phyloP scores from a whole-genome alignment of 116 monocot genomes.

The Zostera marina region DNA sequence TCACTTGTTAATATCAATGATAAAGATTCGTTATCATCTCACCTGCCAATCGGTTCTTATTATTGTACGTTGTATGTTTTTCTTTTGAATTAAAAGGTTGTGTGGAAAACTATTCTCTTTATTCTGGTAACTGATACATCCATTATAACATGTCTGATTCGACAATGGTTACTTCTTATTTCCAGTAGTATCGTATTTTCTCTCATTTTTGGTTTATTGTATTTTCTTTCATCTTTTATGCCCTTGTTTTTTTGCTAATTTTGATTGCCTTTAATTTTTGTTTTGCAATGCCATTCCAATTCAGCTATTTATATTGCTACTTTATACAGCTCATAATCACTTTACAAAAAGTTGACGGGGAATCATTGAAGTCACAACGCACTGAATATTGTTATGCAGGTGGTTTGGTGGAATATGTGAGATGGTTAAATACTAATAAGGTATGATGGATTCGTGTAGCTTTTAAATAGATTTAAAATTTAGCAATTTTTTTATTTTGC shows the following conservation, averaged over 20 bases:
- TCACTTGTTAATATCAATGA: no score
- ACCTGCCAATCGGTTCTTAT: no score
- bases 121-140: no score
- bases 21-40: no score
- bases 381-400: constrained; percentile 76
- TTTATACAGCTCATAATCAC: constrained; percentile 62
- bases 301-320: neutral
- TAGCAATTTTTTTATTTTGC: neutral
- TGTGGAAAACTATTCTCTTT: no score
- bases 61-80: no score
- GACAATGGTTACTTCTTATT: no score
- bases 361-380: constrained; percentile 31
- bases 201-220: no score
- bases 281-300: neutral
- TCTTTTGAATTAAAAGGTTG: no score
- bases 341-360: constrained; percentile 43
- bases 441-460: constrained; percentile 19
- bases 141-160: no score
- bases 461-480: neutral
- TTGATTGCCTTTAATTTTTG: neutral
- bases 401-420: constrained; percentile 79
- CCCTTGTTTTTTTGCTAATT: neutral
- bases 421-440: constrained; percentile 81
- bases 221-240: no score
- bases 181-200: no score